Evolutionary conservation across 768 basidiomycete species (phyloP).

Genomic region (Pseudohyphozyma bogoriensis): DNA sequence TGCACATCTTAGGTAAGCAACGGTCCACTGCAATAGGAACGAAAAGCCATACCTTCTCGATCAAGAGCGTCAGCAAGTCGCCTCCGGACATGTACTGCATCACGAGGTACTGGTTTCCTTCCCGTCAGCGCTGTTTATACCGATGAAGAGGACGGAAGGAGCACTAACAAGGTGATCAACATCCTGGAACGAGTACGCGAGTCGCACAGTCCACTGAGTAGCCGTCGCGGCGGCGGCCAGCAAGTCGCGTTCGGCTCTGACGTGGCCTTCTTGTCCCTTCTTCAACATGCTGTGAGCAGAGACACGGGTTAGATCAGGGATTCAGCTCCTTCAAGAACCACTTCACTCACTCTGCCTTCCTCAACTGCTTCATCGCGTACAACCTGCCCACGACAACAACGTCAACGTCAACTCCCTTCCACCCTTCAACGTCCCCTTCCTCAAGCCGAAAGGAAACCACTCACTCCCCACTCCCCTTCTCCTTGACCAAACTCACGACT

Average conservation of each 20-base stretch:
- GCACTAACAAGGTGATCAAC: slow-evolving; percentile 60
- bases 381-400: slow-evolving; percentile 37
- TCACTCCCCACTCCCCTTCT: slow-evolving; percentile 57
- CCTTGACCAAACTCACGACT: slow-evolving; percentile 83
- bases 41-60: slow-evolving; percentile 64
- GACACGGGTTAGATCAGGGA: too few relatives aligned
- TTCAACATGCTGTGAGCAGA: slow-evolving; percentile 65
- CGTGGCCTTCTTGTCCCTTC: slow-evolving; percentile 94
- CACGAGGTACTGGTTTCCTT: slow-evolving; percentile 60
- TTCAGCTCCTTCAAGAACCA: background rate
- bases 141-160: too few relatives aligned
- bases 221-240: slow-evolving; percentile 66
- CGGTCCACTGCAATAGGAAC: background rate
- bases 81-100: slow-evolving; percentile 18
- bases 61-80: slow-evolving; percentile 49
- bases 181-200: slow-evolving; percentile 92
- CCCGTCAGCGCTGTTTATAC: too few relatives aligned
- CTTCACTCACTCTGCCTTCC: slow-evolving; percentile 26
- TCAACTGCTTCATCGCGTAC: slow-evolving; percentile 94
- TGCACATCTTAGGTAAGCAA: background rate
- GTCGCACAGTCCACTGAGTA: slow-evolving; percentile 86
- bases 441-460: background rate
- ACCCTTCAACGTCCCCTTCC: background rate
- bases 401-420: too few relatives aligned
- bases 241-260: slow-evolving; percentile 88